Evolutionary conservation across 768 basidiomycete species (phyloP).

Genomic region (Hydnum rufescens): DNA sequence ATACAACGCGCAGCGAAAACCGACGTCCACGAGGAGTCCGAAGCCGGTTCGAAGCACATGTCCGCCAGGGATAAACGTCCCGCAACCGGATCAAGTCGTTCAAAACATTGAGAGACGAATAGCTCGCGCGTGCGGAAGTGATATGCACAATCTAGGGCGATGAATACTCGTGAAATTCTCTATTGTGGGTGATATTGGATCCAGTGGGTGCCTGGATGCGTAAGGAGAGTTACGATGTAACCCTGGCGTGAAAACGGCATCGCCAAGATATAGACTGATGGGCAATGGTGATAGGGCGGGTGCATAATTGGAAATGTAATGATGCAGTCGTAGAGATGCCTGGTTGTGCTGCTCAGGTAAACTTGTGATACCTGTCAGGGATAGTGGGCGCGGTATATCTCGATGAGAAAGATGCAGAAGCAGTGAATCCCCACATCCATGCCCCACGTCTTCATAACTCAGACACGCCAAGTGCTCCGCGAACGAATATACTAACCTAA

Average conservation of each 20-base stretch:
- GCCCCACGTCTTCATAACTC: conserved; percentile 34
- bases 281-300: no score
- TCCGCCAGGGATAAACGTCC: conserved; percentile 42
- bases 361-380: conserved; percentile 38
- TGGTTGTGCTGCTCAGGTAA: conserved; percentile 29
- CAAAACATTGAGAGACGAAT: conserved; percentile 34
- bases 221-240: not conserved
- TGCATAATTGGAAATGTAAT: no score
- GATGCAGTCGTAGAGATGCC: no score
- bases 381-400: conserved; percentile 26
- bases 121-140: conserved; percentile 34
- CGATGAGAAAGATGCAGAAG: conserved; percentile 31
- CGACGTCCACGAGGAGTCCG: conserved; percentile 4
- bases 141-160: conserved; percentile 49
- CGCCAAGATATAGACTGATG: conserved; percentile 27
- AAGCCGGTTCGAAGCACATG: conserved; percentile 26
- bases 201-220: conserved; percentile 26
- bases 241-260: conserved; percentile 24
- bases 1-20: conserved; percentile 9
- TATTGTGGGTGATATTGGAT: conserved; percentile 16
- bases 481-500: not conserved
- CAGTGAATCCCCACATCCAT: conserved; percentile 49
- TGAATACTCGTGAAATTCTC: conserved; percentile 31
- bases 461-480: not conserved
- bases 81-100: conserved; percentile 24